A percentile compares a stretch with the other conserved stretches of the same genome.
These are phyloP conservation scores for Isabelozyma pseudorhagii DNA, from an alignment of 805 yeast species.

Conservation along the genomic window DNA sequence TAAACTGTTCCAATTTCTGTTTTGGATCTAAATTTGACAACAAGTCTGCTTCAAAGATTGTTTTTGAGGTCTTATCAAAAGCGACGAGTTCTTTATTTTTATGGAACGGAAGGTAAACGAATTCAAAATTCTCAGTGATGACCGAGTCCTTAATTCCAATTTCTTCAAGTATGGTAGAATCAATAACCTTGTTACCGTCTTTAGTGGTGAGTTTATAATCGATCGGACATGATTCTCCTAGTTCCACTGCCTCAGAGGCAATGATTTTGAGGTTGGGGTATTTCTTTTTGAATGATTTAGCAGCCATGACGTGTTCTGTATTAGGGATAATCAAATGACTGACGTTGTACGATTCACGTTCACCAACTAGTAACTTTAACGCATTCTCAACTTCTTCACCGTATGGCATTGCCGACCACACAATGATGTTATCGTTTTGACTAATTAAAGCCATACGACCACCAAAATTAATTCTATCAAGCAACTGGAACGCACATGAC, in stretches of 20 bases:
- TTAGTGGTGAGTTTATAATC: slow-evolving; percentile 37
- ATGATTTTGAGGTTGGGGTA: slow-evolving; percentile 52
- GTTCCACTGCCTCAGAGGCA: slow-evolving; percentile 44
- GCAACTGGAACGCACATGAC: slow-evolving; percentile 31
- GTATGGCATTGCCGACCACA: slow-evolving; percentile 61
- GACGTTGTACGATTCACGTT: slow-evolving; percentile 30
- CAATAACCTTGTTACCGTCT: slow-evolving; percentile 32
- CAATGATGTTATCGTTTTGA: slow-evolving; percentile 28
- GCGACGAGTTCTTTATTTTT: slow-evolving; percentile 57
- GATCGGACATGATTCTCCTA: slow-evolving; percentile 31
- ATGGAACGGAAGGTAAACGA: slow-evolving; percentile 55
- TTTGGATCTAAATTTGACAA: slow-evolving; percentile 51
- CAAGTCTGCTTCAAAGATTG: slow-evolving; percentile 58
- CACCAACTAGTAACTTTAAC: slow-evolving; percentile 28
- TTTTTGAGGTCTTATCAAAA: slow-evolving; percentile 45
- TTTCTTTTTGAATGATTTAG: slow-evolving; percentile 45
- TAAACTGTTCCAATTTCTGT: slow-evolving; percentile 38
- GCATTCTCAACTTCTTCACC: slow-evolving; percentile 43
- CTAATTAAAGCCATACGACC: slow-evolving; percentile 41
- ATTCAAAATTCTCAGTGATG: slow-evolving; percentile 44
- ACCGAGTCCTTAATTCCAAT: slow-evolving; percentile 36
- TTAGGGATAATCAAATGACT: slow-evolving; percentile 60
- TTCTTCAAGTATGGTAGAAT: slow-evolving; percentile 16
- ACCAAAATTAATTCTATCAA: slow-evolving; percentile 32
- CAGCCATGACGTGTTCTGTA: slow-evolving; percentile 62